Evolutionary conservation across 2,329 filamentous ascomycete species (phyloP), one percentile per base, ranked within the genome.

Genomic region (Mycocentrospora acerina): DNA sequence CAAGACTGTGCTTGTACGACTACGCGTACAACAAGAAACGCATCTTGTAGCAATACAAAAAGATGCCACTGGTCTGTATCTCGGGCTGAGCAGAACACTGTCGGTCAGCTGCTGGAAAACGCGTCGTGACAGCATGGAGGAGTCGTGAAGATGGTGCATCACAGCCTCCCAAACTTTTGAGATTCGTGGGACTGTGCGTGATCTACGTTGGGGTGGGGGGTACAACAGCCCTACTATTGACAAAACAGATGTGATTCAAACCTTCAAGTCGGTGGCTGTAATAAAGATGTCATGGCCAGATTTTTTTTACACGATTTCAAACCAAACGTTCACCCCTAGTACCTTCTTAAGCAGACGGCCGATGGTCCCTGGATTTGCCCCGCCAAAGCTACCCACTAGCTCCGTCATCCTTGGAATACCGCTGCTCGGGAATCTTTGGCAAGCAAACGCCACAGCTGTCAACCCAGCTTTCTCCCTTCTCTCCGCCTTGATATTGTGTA

Each of bases 111-210:
- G 59, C 34, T 44, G 61, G 30, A 69, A 64, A 22, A 66, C 14
- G 35, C 62, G 62, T 29, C 56, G 59, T 35, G 67, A 68, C 30
- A 70, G 57, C 65, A 69, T 68, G 31, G 46, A 35, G 47, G 36
- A 42, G 43, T 37, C 40, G 31, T 31, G 26, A 26, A 34, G 31
- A 32, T 37, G 16, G 31, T 35, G 35, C 50, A 53, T 46, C 41
- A 44, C 45, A 46, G 44, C 42, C 44, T 9, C 35, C 29, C 13
- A 25, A 37, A 45, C 44, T 46, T 48, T 51, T 51, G 35, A 38
- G 29, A 36, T 15, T 33, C 35, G 30, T 29, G 35, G 35, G 42
- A 37, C 37, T 34, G 30, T 22, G 19, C 19, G 19, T 9, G 19
- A 22, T 22, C 19, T 22, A 22, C 19, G 19, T 22, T 17, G n/a